Percentiles rank a stretch among this genome's conserved stretches.
Evolutionary conservation across 1,284 basidiomycete genomes (phyloP).

Genomic region (Phellinidium pouzarii): DNA sequence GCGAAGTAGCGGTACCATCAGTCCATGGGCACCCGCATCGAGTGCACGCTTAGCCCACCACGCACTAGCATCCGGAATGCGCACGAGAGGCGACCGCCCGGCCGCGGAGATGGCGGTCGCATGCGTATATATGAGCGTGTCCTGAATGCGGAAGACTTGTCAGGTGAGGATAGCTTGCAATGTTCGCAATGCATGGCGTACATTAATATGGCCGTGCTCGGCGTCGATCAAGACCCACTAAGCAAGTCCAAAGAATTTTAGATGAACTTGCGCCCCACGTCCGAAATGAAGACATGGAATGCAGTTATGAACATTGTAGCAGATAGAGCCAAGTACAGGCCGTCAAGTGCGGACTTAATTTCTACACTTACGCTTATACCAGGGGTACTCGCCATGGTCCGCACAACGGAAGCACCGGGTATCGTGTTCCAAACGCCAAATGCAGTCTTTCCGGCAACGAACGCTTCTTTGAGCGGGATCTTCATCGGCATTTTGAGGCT

Average conservation of each 20-base stretch:
- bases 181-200: background rate
- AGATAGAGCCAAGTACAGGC: no score
- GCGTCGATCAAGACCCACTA: slow-evolving; percentile 19
- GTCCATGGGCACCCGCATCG: slow-evolving; percentile 28
- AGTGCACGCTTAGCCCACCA: slow-evolving; percentile 22
- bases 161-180: background rate
- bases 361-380: slow-evolving; percentile 14
- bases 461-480: slow-evolving; percentile 11
- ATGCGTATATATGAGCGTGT: slow-evolving; percentile 16
- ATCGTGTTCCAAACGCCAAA: slow-evolving; percentile 18
- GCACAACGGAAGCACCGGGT: slow-evolving; percentile 8
- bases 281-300: background rate
- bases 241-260: background rate
- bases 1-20: slow-evolving; percentile 30
- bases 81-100: slow-evolving; percentile 18
- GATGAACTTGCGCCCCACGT: background rate
- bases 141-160: background rate
- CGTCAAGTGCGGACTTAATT: background rate
- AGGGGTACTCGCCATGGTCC: slow-evolving; percentile 17
- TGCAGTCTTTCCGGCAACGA: slow-evolving; percentile 11
- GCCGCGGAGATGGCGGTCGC: slow-evolving; percentile 15
- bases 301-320: no score
- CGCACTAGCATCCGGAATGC: slow-evolving; percentile 14
- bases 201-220: slow-evolving; percentile 18
- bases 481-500: slow-evolving; percentile 13